These are phyloP conservation scores for Prototheca wickerhamii DNA, from an alignment of 163 green algal species.

Conservation along the genomic window DNA sequence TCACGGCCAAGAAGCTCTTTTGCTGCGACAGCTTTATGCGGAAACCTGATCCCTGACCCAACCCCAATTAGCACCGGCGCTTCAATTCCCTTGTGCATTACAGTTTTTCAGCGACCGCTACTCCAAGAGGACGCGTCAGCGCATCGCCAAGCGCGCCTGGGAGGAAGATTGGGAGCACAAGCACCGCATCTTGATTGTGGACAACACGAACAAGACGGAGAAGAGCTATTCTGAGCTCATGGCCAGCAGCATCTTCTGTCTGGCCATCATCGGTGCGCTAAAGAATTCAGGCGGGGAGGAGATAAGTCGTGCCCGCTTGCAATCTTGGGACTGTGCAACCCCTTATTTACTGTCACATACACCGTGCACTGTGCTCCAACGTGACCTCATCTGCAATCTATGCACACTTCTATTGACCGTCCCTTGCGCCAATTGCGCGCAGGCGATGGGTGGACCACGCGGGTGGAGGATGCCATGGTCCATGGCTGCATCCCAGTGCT, in stretches of 20 bases:
- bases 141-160: not conserved
- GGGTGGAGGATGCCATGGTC: slow-evolving; percentile 39
- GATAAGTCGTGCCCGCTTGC: no score
- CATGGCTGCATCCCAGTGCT: slow-evolving; percentile 55
- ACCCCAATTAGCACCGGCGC: no score
- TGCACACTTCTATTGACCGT: no score
- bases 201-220: not conserved
- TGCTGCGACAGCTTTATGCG: not conserved
- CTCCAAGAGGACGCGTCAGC: not conserved
- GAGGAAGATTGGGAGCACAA: slow-evolving; percentile 15
- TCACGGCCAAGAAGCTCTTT: no score
- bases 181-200: slow-evolving; percentile 13
- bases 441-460: slow-evolving; percentile 34
- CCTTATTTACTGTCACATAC: no score
- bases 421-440: not conserved
- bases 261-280: not conserved
- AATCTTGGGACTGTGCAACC: no score
- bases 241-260: slow-evolving; percentile 6
- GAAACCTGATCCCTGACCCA: no score
- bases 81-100: no score
- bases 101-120: not conserved
- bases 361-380: no score
- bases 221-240: slow-evolving; percentile 1
- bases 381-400: no score
- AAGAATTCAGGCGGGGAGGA: no score